Evolutionary conservation across 2,329 filamentous ascomycete species (phyloP).

Genomic region (Fusarium cicatricum): DNA sequence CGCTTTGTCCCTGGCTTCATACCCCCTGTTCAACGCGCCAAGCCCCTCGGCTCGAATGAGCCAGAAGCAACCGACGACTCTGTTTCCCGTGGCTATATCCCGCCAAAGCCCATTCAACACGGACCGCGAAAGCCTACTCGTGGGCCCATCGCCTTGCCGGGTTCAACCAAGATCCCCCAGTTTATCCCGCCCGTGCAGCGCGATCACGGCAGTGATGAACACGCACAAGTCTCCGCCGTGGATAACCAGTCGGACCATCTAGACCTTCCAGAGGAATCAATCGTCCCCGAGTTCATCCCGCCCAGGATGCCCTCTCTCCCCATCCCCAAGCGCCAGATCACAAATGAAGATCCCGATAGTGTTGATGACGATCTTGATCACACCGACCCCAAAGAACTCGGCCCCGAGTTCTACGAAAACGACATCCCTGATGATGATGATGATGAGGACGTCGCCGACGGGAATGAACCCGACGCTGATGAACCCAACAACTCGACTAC

Average conservation of each 20-base stretch:
- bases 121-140: neutral
- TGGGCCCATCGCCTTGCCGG: neutral
- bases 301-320: slow-evolving; percentile 29
- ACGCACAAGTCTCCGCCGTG: neutral
- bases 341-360: slow-evolving; percentile 2
- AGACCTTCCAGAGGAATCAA: slow-evolving; percentile 3
- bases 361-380: slow-evolving; percentile 20
- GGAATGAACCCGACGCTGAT: neutral
- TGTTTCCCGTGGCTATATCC: neutral
- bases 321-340: slow-evolving; percentile 20
- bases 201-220: neutral
- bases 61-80: no score
- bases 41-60: no score
- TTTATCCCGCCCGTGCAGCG: neutral
- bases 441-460: neutral
- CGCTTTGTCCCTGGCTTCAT: neutral
- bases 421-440: slow-evolving; percentile 3
- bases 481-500: slow-evolving; percentile 13
- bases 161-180: neutral
- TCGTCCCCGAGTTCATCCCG: slow-evolving; percentile 24
- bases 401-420: neutral
- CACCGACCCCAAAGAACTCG: slow-evolving; percentile 7
- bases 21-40: no score
- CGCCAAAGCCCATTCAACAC: neutral
- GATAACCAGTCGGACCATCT: neutral